Percentiles rank a stretch among this genome's conserved stretches.
phyloP scores from a whole-genome alignment of 2,329 filamentous ascomycete genomes.

The Venturia nashicola region DNA sequence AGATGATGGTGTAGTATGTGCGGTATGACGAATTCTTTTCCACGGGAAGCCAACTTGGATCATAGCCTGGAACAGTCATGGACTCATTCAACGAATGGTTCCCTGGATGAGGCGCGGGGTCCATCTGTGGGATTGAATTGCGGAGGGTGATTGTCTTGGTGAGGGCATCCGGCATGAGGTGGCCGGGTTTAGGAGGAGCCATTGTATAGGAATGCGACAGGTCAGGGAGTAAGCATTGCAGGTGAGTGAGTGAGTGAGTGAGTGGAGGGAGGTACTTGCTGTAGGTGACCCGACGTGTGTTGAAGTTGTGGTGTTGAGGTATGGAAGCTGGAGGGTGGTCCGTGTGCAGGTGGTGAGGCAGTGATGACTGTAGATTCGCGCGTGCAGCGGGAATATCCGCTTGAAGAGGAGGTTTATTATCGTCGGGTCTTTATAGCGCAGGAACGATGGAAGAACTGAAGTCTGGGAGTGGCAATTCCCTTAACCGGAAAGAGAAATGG shows the following conservation, averaged over 20 bases:
- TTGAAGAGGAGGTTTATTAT: not conserved
- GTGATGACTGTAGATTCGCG: not conserved
- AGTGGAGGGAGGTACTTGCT: not conserved
- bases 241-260: not conserved
- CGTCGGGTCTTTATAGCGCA: not conserved
- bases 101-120: not conserved
- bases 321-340: not conserved
- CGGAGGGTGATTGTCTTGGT: not conserved
- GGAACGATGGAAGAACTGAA: not conserved
- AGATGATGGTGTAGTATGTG: slow-evolving; percentile 13
- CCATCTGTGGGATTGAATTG: not conserved
- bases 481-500: not conserved
- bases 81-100: not conserved
- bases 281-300: not conserved
- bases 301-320: not conserved
- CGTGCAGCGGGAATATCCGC: not conserved
- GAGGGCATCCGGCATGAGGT: not conserved
- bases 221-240: not conserved
- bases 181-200: not conserved
- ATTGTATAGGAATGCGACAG: not conserved
- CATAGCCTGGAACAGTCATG: not conserved
- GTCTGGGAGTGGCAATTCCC: not conserved
- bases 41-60: not conserved
- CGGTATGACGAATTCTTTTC: slow-evolving; percentile 4
- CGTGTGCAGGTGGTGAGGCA: not conserved